Base-by-base conservation (phyloP, 2,329 filamentous ascomycete species). In the Arthrobotrys conoides region DNA sequence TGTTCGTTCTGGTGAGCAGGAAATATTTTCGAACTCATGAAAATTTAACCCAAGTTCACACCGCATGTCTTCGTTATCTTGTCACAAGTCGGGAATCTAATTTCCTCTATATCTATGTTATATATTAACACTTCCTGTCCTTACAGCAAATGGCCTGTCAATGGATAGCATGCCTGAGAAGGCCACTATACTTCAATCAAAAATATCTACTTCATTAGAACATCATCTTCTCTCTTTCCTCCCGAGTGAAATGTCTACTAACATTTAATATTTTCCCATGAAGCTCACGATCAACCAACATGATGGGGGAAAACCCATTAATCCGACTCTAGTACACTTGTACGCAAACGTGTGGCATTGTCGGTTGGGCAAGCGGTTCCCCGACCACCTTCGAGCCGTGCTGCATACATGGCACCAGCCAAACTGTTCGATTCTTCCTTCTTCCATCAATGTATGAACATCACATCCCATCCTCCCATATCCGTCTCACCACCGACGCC, bases 61-160 rank as follows among this genome's bases (percentile, higher is more conserved):
- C 30, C 46, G 27, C 57, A 20, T 24, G 30, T 59, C 22, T 41
- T 24, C 57, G 41, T 20, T 12, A 48, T 46, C 24, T 22, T 33
- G 27, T 49, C 38, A 49, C 46, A 55, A 53, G 53, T 70, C 33
- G 67, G 67, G 44, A 48, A 48, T 48, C 51, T 48, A 36, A n/a
- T 64, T 16, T 33, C 55, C 27, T 63, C 22, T 48, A 27, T 18
- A 5, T 20, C 33, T 53, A 5, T 70, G 27, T 48, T n/a, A 49
- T 61, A 49, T 57, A 36, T 59, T 36, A 59, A 59, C 53, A 59
- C 27, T 57, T 57, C 27, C 53, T 64, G 36, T 49, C 41, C 46
- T 66, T 33, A 51, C 63, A 66, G 63, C 44, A 66, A 53, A 51
- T 66, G 30, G 63, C 12, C 46, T 53, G 63, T 24, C 18, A 51